Percentiles rank a stretch among this genome's conserved stretches.
Conservation (phyloP, 257 asterid genomes). For the Nemophila menziesii region DNA sequence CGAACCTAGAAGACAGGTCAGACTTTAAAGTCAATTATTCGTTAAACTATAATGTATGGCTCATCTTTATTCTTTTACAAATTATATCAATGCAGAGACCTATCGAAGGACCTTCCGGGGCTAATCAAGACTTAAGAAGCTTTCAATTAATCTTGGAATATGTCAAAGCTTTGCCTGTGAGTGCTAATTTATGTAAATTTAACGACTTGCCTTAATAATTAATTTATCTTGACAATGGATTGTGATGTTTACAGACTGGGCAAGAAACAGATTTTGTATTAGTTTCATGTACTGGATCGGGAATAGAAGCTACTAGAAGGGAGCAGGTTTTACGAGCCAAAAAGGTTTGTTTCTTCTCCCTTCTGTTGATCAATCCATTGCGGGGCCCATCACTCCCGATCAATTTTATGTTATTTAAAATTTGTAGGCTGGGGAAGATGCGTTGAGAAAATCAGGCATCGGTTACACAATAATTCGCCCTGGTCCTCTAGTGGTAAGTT, state of each 20-base stretch:
- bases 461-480: constrained; percentile 97
- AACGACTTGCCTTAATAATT: not conserved
- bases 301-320: constrained; percentile 67
- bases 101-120: constrained; percentile 42
- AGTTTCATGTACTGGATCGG: constrained; percentile 93
- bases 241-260: constrained; percentile 63
- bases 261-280: constrained; percentile 90
- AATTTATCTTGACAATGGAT: not conserved
- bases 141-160: constrained; percentile 86
- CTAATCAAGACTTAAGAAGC: constrained; percentile 81
- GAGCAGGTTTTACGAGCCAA: constrained; percentile 90
- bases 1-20: constrained; percentile 94
- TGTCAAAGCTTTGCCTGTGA: constrained; percentile 91
- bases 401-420: constrained; percentile 9
- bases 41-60: not conserved
- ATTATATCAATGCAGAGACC: constrained; percentile 40
- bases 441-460: constrained; percentile 81
- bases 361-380: not conserved
- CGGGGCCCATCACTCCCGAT: too few relatives aligned
- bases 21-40: constrained; percentile 2
- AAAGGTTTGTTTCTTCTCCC: constrained; percentile 36
- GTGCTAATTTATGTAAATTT: constrained; percentile 10
- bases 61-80: constrained; percentile 5
- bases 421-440: constrained; percentile 84
- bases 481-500: constrained; percentile 76